Evolutionary conservation across 2,329 filamentous ascomycete genomes (phyloP), one percentile per base, ranked within the genome.

Genomic region (Diaporthe sp.): DNA sequence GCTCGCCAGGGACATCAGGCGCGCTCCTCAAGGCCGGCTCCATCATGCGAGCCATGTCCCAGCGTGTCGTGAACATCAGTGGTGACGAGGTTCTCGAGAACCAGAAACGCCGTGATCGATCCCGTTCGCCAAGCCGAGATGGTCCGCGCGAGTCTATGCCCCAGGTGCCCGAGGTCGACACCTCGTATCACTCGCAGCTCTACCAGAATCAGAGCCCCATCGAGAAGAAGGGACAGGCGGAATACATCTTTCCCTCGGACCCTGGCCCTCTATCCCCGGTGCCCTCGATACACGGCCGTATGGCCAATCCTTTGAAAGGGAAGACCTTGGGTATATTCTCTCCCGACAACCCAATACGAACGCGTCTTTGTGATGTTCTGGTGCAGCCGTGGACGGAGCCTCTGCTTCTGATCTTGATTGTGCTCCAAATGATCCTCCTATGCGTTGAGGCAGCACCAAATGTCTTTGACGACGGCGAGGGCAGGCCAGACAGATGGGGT

Each of bases 61-160:
- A 98, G 86, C 95, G 97, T 87, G 96, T 99, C 74, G 97, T 99
- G 81, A 98, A 98, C 81, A 91, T 99, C 80, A 98, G 95, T 84
- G 98, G 98, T 82, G 97, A 98, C 6, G 95, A 98, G 79, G 86
- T 94, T 28, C 88, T 96, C 22, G 95, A 98, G 82, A 92, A 94
- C 77, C 92, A 91, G 70, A 88, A 92, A 34, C 89, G 91, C 57
- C 88, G 91, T 65, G 86, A 87, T 87, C 92, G 86, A 82, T 93
- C 85, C 83, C 90, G 82, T 79, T 92, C 86, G 79, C 88, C 85
- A 79, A 89, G 84, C 81, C 87, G 77, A 81, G 89, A 85, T 81
- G 90, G 82, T 81, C 83, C 91, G 73, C 88, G 84, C 67, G 88
- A 89, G 1, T 87, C 88, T 31, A 82, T 89, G 75, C 85, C 78